These are phyloP conservation scores for Thelonectria rubi DNA, from an alignment of 2,329 filamentous ascomycete genomes.

Conservation along the genomic window DNA sequence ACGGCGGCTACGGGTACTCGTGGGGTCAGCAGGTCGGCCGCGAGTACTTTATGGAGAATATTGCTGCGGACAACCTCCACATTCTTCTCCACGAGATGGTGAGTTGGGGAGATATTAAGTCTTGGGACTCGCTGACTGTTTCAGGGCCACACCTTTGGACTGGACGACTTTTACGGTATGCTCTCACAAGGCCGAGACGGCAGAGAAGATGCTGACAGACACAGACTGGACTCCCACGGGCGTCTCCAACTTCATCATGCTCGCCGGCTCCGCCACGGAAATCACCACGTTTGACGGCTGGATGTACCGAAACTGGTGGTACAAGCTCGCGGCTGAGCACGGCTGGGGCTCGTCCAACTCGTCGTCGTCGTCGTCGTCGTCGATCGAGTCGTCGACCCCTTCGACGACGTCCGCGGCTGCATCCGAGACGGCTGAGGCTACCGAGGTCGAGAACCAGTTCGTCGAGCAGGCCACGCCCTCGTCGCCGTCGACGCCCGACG, in stretches of 20 bases:
- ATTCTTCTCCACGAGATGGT: constrained; percentile 57
- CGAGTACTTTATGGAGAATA: constrained; percentile 54
- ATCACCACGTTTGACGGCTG: constrained; percentile 59
- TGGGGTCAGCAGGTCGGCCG: constrained; percentile 56
- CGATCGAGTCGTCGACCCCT: not conserved
- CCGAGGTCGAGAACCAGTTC: constrained; percentile 7
- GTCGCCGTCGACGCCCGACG: not conserved
- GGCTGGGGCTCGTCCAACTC: constrained; percentile 31
- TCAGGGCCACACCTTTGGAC: constrained; percentile 51
- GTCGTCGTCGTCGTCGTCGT: not conserved
- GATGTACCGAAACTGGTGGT: constrained; percentile 59
- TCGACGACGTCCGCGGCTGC: not conserved
- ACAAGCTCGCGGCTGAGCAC: constrained; percentile 42
- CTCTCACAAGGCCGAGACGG: not conserved
- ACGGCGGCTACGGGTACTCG: constrained; percentile 54
- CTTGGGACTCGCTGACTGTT: not conserved
- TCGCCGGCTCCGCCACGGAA: constrained; percentile 51
- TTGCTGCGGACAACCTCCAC: constrained; percentile 52
- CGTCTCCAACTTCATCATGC: constrained; percentile 56
- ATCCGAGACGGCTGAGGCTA: not conserved
- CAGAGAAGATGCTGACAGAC: too few relatives aligned
- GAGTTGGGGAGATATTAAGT: not conserved
- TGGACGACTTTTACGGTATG: constrained; percentile 49
- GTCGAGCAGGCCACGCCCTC: not conserved
- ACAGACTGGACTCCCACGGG: constrained; percentile 54